Conservation (phyloP, 108 stramenopile genomes). For the Conticribra guillardii region DNA sequence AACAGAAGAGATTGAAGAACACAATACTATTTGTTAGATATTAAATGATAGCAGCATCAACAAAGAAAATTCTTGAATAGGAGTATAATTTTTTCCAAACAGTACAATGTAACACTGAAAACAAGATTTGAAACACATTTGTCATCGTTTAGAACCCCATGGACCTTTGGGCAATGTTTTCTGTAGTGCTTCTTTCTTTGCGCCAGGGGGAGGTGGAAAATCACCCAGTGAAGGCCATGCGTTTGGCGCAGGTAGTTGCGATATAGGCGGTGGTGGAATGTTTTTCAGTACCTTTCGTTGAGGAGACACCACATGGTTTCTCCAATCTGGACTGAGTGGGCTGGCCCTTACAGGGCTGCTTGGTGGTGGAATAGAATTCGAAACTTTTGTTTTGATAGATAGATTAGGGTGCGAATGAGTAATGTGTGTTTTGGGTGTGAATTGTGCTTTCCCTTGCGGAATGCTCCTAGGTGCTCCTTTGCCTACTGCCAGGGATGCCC, state of each 20-base stretch:
- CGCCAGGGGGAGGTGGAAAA: conserved; percentile 40
- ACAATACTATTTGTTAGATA: conserved; percentile 4
- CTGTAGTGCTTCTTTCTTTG: conserved; percentile 9
- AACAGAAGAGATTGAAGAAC: neutral
- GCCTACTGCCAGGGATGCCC: conserved; percentile 44
- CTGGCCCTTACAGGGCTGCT: conserved; percentile 3
- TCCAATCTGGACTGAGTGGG: conserved; percentile 38
- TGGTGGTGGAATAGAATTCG: conserved; percentile 15
- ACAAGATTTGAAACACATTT: too few relatives aligned
- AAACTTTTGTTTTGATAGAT: neutral
- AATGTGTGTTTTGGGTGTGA: neutral
- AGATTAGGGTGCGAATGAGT: neutral
- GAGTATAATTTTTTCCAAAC: too few relatives aligned
- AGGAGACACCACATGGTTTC: conserved; percentile 41
- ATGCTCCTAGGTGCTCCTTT: conserved; percentile 18
- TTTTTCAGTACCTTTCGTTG: conserved; percentile 8
- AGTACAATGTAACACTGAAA: too few relatives aligned
- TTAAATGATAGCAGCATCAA: neutral
- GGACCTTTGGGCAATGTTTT: conserved; percentile 30
- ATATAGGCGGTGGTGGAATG: conserved; percentile 31
- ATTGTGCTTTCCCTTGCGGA: neutral
- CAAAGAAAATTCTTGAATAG: conserved; percentile 10
- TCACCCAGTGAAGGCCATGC: conserved; percentile 43
- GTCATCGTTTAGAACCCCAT: too few relatives aligned
- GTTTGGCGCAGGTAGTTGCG: conserved; percentile 16